Base-by-base conservation (phyloP, 1,284 basidiomycete species). In the Xerocomus minutiporus region DNA sequence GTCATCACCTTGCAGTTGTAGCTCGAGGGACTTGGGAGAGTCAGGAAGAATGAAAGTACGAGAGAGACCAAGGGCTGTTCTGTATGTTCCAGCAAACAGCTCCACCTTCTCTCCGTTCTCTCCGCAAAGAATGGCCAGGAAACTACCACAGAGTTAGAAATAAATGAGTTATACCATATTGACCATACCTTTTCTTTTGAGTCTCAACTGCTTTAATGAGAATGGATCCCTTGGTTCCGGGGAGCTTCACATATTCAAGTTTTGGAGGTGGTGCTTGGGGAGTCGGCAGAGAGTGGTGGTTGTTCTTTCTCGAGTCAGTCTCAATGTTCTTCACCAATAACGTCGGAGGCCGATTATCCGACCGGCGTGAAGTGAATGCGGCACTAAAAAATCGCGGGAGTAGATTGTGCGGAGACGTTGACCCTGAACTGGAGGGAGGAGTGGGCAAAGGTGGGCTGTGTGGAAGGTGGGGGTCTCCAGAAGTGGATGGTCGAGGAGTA, bases 51-150 rank as follows among this genome's bases (percentile, higher is more conserved):
- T 93, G 67, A 93, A 93, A 1, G 91, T 93, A 40, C 91, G 80
- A 20, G 86, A 88, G 38, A 89, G 77, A 1, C 87, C 86, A 8
- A 90, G 77, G 2, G 90, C 87, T 20, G 87, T 88, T 43, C 86
- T 78, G 61, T 88, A 91, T 12, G 88, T 91, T 31, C 88, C 91
- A 31, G 91, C 91, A 68, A 93, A 93, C 4, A 93, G 74, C 63
- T 93, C 91, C 47, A 93, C 90, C 62, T 93, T 90, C 71, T 93
- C 91, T n/a, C 90, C 91, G 58, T 83, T 86, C 38, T 93, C 91
- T n/a, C 91, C 91, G 59, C 91, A 93, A 0, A 93, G 77, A 60
- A 93, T 93, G 5, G 91, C 91, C 28, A 93, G 77, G 73, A 92
- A 92, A 66, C 89, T 92, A 57, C 0, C n/a, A 35, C 50, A 51